These are phyloP conservation scores for Candida mattraensis DNA, from an alignment of 805 yeast species.

Conservation along the genomic window DNA sequence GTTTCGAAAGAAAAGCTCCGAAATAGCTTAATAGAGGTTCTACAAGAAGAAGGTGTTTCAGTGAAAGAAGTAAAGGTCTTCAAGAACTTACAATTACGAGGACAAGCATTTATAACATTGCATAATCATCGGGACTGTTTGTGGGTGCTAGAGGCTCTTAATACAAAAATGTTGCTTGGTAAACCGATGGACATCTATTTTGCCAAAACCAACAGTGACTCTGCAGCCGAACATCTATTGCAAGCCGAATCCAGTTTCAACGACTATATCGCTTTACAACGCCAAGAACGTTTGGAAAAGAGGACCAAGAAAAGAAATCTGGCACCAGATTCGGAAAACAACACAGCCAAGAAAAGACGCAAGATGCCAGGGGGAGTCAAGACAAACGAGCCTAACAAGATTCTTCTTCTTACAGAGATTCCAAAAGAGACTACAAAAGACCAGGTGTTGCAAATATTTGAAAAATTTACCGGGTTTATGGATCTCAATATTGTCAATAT, in stretches of 20 bases:
- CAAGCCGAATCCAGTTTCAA: constrained; percentile 19
- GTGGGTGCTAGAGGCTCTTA: constrained; percentile 43
- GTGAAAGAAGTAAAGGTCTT: constrained; percentile 51
- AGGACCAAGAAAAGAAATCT: constrained; percentile 22
- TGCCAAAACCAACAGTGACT: constrained; percentile 48
- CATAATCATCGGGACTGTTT: constrained; percentile 41
- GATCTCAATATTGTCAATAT: constrained; percentile 67
- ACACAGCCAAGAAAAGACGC: constrained; percentile 15
- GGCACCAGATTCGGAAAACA: constrained; percentile 17
- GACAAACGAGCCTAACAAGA: constrained; percentile 58
- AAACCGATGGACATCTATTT: constrained; percentile 47
- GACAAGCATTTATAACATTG: constrained; percentile 79
- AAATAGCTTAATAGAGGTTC: constrained; percentile 40
- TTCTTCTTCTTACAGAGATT: constrained; percentile 65
- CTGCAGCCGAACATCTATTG: constrained; percentile 13
- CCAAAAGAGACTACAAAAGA: constrained; percentile 44
- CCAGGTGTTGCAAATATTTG: constrained; percentile 47
- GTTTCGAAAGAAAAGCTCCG: constrained; percentile 54
- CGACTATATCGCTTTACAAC: constrained; percentile 21
- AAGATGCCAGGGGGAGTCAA: constrained; percentile 27
- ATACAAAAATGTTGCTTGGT: constrained; percentile 44
- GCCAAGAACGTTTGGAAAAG: constrained; percentile 23
- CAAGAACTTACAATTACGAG: constrained; percentile 63
- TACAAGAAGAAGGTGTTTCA: constrained; percentile 48
- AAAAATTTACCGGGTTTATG: constrained; percentile 55